phyloP scores from a whole-genome alignment of 1,284 basidiomycete species.

The Leccinum fuscescens region DNA sequence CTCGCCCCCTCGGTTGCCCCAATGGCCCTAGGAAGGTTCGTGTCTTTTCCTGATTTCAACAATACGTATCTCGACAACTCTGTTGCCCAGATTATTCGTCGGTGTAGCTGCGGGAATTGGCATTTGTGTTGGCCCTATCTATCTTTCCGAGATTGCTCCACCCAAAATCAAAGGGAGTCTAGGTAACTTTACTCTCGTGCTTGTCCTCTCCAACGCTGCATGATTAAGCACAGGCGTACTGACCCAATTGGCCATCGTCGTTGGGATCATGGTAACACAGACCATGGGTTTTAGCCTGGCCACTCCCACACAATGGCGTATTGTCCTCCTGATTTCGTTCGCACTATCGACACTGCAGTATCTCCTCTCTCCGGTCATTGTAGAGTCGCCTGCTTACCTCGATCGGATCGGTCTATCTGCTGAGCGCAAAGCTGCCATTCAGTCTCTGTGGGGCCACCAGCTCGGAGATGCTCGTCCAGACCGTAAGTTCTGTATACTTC shows the following conservation, averaged over 20 bases:
- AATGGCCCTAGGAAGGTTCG: conserved; percentile 69
- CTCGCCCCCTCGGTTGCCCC: conserved; percentile 56
- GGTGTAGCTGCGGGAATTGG: conserved; percentile 83
- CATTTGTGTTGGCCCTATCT: conserved; percentile 85
- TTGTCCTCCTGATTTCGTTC: conserved; percentile 70
- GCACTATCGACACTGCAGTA: conserved; percentile 60
- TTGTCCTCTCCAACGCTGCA: conserved; percentile 8
- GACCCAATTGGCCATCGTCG: conserved; percentile 84
- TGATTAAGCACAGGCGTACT: conserved; percentile 60
- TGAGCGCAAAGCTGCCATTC: conserved; percentile 46
- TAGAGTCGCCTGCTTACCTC: conserved; percentile 73
- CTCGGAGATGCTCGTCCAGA: conserved; percentile 19
- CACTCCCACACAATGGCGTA: conserved; percentile 68
- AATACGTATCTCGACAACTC: neutral
- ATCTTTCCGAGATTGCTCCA: conserved; percentile 80
- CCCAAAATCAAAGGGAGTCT: conserved; percentile 69
- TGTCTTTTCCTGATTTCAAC: neutral
- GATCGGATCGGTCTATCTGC: conserved; percentile 47
- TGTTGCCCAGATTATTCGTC: conserved; percentile 58
- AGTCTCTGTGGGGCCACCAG: conserved; percentile 50
- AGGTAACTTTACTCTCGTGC: conserved; percentile 38
- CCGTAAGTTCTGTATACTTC: conserved; percentile 18
- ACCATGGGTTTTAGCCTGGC: conserved; percentile 61
- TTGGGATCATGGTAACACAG: conserved; percentile 82
- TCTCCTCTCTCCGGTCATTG: conserved; percentile 47